A percentile compares a stretch with the other conserved stretches of the same genome.
These are phyloP conservation scores for Oryza australiensis DNA, from an alignment of 176 grass and related monocot species.

Conservation along the genomic window DNA sequence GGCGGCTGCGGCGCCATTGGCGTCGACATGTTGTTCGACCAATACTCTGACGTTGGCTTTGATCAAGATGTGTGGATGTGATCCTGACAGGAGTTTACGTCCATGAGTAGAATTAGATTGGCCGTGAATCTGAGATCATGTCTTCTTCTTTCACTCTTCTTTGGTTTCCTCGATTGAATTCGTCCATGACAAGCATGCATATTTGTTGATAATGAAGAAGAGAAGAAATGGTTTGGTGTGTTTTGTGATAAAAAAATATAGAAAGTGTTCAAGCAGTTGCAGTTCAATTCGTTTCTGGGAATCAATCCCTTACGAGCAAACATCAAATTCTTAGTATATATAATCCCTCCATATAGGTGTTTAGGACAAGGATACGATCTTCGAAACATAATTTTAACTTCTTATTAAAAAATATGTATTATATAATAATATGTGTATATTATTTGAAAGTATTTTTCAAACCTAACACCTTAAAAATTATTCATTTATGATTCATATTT, in stretches of 20 bases:
- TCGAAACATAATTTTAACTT: too few relatives aligned
- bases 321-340: background rate
- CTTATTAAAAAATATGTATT: too few relatives aligned
- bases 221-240: background rate
- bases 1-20: background rate
- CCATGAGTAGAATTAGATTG: slow-evolving; percentile 11
- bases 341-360: too few relatives aligned
- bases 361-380: too few relatives aligned
- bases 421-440: too few relatives aligned
- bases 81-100: background rate
- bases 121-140: slow-evolving; percentile 16
- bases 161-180: slow-evolving; percentile 7
- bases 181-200: slow-evolving; percentile 32
- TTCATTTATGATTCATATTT: too few relatives aligned
- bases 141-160: background rate
- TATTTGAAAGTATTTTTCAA: too few relatives aligned
- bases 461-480: too few relatives aligned
- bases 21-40: slow-evolving; percentile 47
- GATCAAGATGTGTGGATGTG: slow-evolving; percentile 59
- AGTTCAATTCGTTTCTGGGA: background rate
- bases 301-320: background rate
- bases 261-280: background rate
- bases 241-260: background rate
- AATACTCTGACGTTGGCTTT: slow-evolving; percentile 42
- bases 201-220: background rate